Conservation (phyloP, 805 yeast species). For the Sugiyamaella boreocaroliniensis region DNA sequence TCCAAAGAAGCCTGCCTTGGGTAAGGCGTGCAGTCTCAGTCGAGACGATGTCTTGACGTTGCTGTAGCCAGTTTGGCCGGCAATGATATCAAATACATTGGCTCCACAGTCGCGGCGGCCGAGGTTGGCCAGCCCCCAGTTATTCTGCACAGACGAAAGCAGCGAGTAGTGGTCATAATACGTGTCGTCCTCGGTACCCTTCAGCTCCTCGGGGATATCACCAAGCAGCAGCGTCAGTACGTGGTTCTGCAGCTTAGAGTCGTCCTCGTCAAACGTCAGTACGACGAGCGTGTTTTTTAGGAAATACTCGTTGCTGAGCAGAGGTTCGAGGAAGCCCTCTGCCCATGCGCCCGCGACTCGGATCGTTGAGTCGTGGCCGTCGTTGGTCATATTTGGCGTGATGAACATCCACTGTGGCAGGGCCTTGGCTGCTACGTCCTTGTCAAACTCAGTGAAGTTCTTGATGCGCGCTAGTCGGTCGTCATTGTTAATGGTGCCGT, state of each 20-base stretch:
- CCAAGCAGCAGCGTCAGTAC: conserved; percentile 43
- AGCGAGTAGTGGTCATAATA: conserved; percentile 50
- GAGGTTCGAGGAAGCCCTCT: conserved; percentile 39
- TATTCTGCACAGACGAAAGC: conserved; percentile 43
- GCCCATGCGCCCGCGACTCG: conserved; percentile 43
- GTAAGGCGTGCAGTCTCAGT: neutral
- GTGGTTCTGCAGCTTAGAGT: conserved; percentile 38
- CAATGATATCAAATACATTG: conserved; percentile 41
- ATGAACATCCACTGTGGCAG: conserved; percentile 49
- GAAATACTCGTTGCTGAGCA: conserved; percentile 41
- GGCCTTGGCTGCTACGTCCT: conserved; percentile 35
- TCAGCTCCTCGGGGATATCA: conserved; percentile 33
- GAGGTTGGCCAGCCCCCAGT: conserved; percentile 44
- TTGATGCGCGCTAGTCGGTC: conserved; percentile 40
- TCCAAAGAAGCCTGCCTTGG: neutral
- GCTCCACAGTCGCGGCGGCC: conserved; percentile 48
- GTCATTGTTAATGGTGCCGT: conserved; percentile 33
- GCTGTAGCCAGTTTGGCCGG: conserved; percentile 29
- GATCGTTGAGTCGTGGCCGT: conserved; percentile 46
- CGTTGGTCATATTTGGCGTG: conserved; percentile 50
- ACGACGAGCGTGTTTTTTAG: conserved; percentile 40
- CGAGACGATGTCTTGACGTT: conserved; percentile 1
- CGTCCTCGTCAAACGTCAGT: conserved; percentile 47
- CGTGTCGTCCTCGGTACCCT: conserved; percentile 42
- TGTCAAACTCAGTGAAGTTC: conserved; percentile 40